A percentile compares a stretch with the other conserved stretches of the same genome.
These are phyloP conservation scores for Puccinia polysora DNA, from an alignment of 1,284 basidiomycete species.

Conservation along the genomic window DNA sequence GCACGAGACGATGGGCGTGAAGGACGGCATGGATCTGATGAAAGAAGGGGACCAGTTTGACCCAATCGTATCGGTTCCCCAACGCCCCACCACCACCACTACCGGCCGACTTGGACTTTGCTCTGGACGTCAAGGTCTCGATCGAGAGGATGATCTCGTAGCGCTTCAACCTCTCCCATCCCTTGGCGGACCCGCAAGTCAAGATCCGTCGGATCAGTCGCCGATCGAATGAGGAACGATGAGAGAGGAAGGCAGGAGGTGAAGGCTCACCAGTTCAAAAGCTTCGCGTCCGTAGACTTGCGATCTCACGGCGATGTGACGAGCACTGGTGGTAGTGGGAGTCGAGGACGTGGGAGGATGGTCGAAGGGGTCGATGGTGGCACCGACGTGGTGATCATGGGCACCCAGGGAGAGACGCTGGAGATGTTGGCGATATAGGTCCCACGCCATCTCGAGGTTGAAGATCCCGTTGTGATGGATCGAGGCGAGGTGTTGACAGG, in stretches of 20 bases:
- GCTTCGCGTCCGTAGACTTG: slow-evolving; percentile 37
- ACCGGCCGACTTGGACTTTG: background rate
- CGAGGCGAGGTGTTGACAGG: slow-evolving; percentile 9
- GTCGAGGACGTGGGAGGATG: background rate
- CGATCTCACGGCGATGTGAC: background rate
- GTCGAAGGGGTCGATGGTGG: slow-evolving; percentile 27
- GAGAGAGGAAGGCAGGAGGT: background rate
- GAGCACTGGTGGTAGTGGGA: background rate
- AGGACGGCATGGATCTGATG: slow-evolving; percentile 15
- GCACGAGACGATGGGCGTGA: background rate
- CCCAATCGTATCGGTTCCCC: slow-evolving; percentile 11
- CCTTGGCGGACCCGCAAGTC: background rate
- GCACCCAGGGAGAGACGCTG: slow-evolving; percentile 1
- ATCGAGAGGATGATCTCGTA: slow-evolving; percentile 21
- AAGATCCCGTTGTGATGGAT: slow-evolving; percentile 24
- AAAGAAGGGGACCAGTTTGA: slow-evolving; percentile 16
- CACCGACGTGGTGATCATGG: too few species aligned
- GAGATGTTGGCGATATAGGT: slow-evolving; percentile 33
- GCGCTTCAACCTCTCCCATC: slow-evolving; percentile 36
- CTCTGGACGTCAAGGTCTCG: background rate
- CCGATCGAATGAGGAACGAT: background rate
- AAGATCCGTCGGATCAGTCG: background rate
- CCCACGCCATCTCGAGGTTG: slow-evolving; percentile 42
- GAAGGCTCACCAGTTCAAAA: slow-evolving; percentile 29
- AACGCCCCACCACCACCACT: background rate